Base-by-base conservation (phyloP, 768 basidiomycete species). In the Rhizopogon vesiculosus region DNA sequence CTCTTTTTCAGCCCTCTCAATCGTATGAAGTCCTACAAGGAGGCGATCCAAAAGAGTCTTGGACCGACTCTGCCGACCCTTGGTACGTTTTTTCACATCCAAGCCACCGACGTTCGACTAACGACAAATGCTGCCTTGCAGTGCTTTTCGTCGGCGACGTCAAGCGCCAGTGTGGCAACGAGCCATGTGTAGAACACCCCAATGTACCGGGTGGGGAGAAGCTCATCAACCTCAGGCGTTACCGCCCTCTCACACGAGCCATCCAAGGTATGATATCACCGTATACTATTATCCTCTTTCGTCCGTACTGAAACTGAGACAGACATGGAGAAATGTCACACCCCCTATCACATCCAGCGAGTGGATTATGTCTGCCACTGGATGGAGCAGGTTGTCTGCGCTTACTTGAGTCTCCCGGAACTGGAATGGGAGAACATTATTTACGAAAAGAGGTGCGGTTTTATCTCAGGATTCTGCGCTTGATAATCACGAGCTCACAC, bases 241-340 rank as follows among this genome's bases (percentile, higher is more conserved):
- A 72, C 55, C 70, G 72, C 19, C 65, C 71, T 7, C 64, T 76
- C 38, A 64, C 68, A 6, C 75, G 74, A 62, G 77, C 74, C 10
- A 73, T 78, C 16, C 67, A 72, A 56, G 69, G 78, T 78, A 54
- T 45, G 61, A n/a, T 25, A 28, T 35, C 19, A 22, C 19, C 28
- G 42, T 43, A 35, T 25, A 31, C 8, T 16, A 13, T 49, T 10
- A 12, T 28, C 8, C 8, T 16, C 3, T 45, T 29, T 10, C 12
- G 42, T 18, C 16, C 31, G 13, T 10, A n/a, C 43, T 61, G 22
- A 33, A 15, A 22, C 44, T n/a, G 7, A 18, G 22, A 31, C 55
- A 81, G 80, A 66, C 3, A 76, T 82, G 72, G 79, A 82, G 55
- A 71, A 69, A 46, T 77, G 75, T 25, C 76, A 79, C 31, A 63